Percentiles rank a stretch among this genome's conserved stretches.
Conservation (phyloP, 2,329 filamentous ascomycete species). For the Myriosclerotinia curreyana region DNA sequence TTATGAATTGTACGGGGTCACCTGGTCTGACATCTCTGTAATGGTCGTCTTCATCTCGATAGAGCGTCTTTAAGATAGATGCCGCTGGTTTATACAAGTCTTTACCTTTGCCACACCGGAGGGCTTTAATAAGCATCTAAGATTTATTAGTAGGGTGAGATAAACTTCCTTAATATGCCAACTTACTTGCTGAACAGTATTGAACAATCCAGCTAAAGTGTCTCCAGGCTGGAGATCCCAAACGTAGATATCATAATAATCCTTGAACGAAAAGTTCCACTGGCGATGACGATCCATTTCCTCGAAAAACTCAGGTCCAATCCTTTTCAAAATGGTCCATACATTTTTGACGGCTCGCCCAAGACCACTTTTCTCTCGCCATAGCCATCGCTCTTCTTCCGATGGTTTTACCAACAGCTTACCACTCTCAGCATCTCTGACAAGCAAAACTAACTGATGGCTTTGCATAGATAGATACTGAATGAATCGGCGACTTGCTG, state of each 20-base stretch:
- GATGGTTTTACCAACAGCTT: constrained; percentile 41
- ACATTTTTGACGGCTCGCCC: constrained; percentile 43
- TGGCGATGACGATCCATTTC: constrained; percentile 41
- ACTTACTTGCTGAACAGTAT: constrained; percentile 38
- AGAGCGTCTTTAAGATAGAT: constrained; percentile 42
- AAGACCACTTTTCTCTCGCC: constrained; percentile 42
- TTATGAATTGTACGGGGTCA: neutral
- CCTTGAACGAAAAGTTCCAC: constrained; percentile 44
- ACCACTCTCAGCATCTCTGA: constrained; percentile 45
- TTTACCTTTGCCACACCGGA: constrained; percentile 36
- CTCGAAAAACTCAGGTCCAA: constrained; percentile 43
- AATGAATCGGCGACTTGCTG: constrained; percentile 43
- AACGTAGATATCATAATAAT: constrained; percentile 46
- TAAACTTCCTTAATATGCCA: neutral
- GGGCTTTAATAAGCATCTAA: constrained; percentile 42
- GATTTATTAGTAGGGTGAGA: neutral
- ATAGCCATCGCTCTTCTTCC: constrained; percentile 42
- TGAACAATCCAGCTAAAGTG: constrained; percentile 37
- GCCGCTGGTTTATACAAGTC: constrained; percentile 40
- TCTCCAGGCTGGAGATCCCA: constrained; percentile 43
- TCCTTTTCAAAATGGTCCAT: constrained; percentile 40
- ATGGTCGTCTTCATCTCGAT: constrained; percentile 36
- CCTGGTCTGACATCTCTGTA: constrained; percentile 11
- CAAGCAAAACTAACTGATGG: constrained; percentile 41
- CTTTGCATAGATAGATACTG: constrained; percentile 45